Evolutionary conservation across 495 filamentous ascomycete species (phyloP), one percentile per base, ranked within the genome.

Genomic region (Aspergillus nanangensis): DNA sequence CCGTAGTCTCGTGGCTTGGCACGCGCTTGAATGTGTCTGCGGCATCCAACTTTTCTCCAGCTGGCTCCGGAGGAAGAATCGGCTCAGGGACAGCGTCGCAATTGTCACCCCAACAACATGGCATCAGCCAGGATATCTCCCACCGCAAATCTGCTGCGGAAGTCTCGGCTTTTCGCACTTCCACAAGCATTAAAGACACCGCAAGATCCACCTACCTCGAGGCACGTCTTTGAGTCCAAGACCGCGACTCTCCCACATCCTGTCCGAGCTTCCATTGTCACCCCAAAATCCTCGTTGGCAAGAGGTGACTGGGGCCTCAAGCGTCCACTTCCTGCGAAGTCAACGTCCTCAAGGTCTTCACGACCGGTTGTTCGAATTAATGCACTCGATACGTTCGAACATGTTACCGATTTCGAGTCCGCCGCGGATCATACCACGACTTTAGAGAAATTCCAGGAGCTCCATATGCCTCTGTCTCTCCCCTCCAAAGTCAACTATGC

Each of bases 221-320:
- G 65, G 41, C 55, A 55, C 20, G 71, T 63, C 38, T 66, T 55
- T 51, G 60, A 67, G 41, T 85, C 84, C 25, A 67, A 81, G 35
- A 85, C 84, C 19, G 81, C 86, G 22, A 94, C 92, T 21, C 68
- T 79, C 15, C 78, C 79, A 46, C 83, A 84, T 67, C 93, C 93
- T n/a, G 89, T 80, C 46, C 79, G 87, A 58, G 87, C 90, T 51
- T 77, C 88, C 50, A 87, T 99, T 58, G 84, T 87, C 14, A 95
- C 91, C 1, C 83, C 90, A 2, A 57, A 65, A 5, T 76, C 84
- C 18, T 90, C 92, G n/a, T 77, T 88, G 25, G 59, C 67, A 17
- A 75, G 77, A 51, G 93, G 93, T 17, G 93, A 97, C 58, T 99
- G 93, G 94, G 93, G 93, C 19, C 70, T 97, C 51, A 99, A 99